Conservation (phyloP, 805 yeast genomes). For the Kluyveromyces starmeri region DNA sequence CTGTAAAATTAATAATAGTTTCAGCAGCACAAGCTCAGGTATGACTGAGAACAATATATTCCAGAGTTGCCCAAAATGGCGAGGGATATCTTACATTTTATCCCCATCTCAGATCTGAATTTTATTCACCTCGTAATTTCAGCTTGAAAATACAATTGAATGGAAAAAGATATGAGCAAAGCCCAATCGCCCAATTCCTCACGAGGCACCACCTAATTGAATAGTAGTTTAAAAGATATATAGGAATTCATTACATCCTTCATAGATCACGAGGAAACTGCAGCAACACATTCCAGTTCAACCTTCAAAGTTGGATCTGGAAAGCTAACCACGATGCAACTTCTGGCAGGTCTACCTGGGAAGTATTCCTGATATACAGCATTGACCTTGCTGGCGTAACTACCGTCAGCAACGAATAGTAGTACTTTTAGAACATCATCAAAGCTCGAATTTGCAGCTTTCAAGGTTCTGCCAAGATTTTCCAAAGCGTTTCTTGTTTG, state of each 20-base stretch:
- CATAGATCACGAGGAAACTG: not conserved
- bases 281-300: slow-evolving; percentile 43
- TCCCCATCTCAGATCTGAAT: no score
- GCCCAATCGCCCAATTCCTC: no score
- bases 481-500: slow-evolving; percentile 39
- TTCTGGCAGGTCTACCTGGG: slow-evolving; percentile 43
- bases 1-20: no score
- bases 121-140: no score
- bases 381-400: slow-evolving; percentile 36
- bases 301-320: slow-evolving; percentile 40
- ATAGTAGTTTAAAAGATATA: no score
- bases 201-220: no score
- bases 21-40: no score
- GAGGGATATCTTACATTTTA: no score
- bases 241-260: not conserved
- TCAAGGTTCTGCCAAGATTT: slow-evolving; percentile 34
- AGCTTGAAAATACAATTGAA: no score
- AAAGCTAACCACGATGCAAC: slow-evolving; percentile 42
- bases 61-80: no score
- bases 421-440: slow-evolving; percentile 41
- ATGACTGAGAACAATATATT: no score
- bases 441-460: slow-evolving; percentile 33
- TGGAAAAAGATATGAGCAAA: no score
- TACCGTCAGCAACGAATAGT: slow-evolving; percentile 37
- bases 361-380: slow-evolving; percentile 37